These are phyloP conservation scores for Rubus parviflorus DNA, from an alignment of 306 rosid genomes.

Conservation along the genomic window DNA sequence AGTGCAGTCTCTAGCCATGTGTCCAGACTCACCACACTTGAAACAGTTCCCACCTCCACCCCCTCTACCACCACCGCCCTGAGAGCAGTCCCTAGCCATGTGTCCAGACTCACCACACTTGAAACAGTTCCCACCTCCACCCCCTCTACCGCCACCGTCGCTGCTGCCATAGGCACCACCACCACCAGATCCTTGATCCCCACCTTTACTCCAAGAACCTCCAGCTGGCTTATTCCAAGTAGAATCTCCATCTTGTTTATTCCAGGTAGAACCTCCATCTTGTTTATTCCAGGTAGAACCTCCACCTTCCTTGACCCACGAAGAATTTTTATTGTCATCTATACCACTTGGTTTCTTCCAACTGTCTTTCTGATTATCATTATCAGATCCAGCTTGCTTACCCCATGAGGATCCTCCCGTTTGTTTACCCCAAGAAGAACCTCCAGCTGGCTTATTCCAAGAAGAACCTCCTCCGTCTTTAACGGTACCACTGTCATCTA, in stretches of 20 bases:
- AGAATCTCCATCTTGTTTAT: slow-evolving; percentile 7
- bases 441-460: slow-evolving; percentile 28
- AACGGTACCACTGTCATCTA: not conserved
- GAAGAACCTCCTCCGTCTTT: slow-evolving; percentile 3
- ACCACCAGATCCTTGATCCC: slow-evolving; percentile 15
- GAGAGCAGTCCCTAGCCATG: slow-evolving; percentile 2
- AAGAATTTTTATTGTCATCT: not conserved
- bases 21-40: slow-evolving; percentile 6
- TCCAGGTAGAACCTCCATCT: slow-evolving; percentile 25
- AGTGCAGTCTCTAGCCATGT: slow-evolving; percentile 8
- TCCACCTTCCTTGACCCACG: slow-evolving; percentile 14
- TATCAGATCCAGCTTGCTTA: slow-evolving; percentile 6
- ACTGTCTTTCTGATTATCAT: slow-evolving; percentile 22
- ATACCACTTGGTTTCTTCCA: slow-evolving; percentile 23
- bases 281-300: slow-evolving; percentile 23
- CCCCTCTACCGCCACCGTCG: slow-evolving; percentile 36
- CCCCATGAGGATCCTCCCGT: slow-evolving; percentile 6
- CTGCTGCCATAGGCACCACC: not conserved
- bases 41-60: slow-evolving; percentile 23
- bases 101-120: slow-evolving; percentile 2
- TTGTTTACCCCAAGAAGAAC: slow-evolving; percentile 4
- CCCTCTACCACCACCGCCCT: slow-evolving; percentile 37
- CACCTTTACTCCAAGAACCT: slow-evolving; percentile 34
- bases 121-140: slow-evolving; percentile 18
- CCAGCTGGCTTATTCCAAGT: slow-evolving; percentile 29